These are phyloP conservation scores for Leucocoprinus leucothites DNA, from an alignment of 768 basidiomycete genomes.

Conservation along the genomic window DNA sequence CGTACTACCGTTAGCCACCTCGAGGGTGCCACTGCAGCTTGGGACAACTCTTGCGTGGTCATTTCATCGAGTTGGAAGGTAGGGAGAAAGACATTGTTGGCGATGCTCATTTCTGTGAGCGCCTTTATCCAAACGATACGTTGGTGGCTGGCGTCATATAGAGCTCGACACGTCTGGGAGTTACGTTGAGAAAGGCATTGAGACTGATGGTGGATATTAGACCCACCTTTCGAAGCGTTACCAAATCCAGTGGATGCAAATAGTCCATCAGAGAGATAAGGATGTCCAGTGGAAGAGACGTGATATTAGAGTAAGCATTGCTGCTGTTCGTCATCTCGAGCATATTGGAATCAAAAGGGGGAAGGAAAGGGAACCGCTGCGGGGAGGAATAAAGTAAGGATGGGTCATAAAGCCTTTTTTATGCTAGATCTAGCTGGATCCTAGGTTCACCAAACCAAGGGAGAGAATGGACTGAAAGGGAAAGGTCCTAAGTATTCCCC, in stretches of 20 bases:
- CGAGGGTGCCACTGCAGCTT: slow-evolving; percentile 14
- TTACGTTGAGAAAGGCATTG: neutral
- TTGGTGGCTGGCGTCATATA: slow-evolving; percentile 11
- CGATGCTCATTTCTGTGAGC: slow-evolving; percentile 13
- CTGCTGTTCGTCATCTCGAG: neutral
- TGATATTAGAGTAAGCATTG: neutral
- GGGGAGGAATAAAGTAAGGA: no score
- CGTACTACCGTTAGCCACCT: slow-evolving; percentile 11
- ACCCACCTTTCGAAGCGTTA: slow-evolving; percentile 7
- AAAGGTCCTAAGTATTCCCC: neutral
- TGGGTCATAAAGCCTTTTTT: neutral
- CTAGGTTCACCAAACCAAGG: neutral
- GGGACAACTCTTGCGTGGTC: slow-evolving; percentile 14
- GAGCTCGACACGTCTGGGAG: slow-evolving; percentile 14
- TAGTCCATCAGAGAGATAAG: slow-evolving; percentile 5
- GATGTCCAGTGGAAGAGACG: slow-evolving; percentile 6
- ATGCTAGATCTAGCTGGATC: neutral
- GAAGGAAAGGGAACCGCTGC: no score
- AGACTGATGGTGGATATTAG: neutral
- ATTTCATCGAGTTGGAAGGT: slow-evolving; percentile 18
- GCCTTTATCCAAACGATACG: slow-evolving; percentile 20
- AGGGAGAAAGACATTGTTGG: slow-evolving; percentile 16
- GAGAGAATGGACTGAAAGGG: neutral
- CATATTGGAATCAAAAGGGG: neutral
- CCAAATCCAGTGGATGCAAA: slow-evolving; percentile 1